Percentiles rank a stretch among this genome's conserved stretches.
These are phyloP conservation scores for Ceratobasidium sp. DNA, from an alignment of 1,284 basidiomycete species.

Conservation along the genomic window DNA sequence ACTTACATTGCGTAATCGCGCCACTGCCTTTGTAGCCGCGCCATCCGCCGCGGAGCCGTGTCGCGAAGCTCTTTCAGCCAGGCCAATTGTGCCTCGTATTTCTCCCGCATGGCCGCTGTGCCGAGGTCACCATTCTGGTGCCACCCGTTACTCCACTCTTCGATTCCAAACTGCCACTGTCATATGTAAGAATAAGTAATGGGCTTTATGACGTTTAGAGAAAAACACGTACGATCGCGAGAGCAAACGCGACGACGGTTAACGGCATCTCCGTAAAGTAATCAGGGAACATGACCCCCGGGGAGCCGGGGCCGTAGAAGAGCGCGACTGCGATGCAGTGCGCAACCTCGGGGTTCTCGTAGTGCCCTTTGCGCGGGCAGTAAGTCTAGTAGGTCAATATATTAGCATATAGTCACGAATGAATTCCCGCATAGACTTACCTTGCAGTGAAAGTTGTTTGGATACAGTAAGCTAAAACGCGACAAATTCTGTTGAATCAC, in stretches of 20 bases:
- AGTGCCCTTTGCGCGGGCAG: slow-evolving; percentile 6
- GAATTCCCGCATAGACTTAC: not conserved
- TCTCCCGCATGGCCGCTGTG: slow-evolving; percentile 18
- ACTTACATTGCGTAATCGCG: slow-evolving; percentile 13
- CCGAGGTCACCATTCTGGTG: slow-evolving; percentile 14
- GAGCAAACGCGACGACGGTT: slow-evolving; percentile 1
- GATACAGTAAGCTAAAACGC: not conserved
- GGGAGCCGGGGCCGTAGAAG: slow-evolving; percentile 5
- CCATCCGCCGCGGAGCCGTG: not conserved
- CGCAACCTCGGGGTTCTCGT: not conserved
- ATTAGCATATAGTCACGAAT: too few relatives aligned
- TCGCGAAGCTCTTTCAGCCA: slow-evolving; percentile 1
- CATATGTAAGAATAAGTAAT: not conserved
- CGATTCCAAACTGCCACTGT: slow-evolving; percentile 7
- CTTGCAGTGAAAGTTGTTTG: slow-evolving; percentile 28
- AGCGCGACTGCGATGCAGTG: slow-evolving; percentile 4
- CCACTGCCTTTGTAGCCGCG: not conserved
- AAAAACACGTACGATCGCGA: slow-evolving; percentile 15
- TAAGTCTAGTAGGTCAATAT: not conserved
- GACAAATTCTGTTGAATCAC: slow-evolving; percentile 1
- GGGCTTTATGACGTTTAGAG: not conserved
- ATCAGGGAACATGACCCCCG: slow-evolving; percentile 14
- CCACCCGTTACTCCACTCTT: slow-evolving; percentile 24
- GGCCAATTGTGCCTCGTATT: slow-evolving; percentile 11
- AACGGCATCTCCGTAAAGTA: slow-evolving; percentile 13